These are phyloP conservation scores for Sporodiniella umbellata DNA, from an alignment of 371 early-diverging fungal genomes.

Conservation along the genomic window DNA sequence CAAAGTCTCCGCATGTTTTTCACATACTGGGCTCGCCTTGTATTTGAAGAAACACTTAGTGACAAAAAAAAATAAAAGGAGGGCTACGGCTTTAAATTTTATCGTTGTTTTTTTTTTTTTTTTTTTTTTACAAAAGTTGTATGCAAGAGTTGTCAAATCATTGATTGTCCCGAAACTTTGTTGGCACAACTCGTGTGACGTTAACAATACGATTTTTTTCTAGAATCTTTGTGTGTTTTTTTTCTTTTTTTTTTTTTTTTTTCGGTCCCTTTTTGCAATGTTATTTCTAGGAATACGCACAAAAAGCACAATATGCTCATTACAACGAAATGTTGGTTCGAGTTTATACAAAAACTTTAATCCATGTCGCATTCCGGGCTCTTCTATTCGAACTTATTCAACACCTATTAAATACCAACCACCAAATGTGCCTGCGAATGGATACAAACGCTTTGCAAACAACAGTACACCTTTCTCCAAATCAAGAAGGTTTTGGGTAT, in stretches of 20 bases:
- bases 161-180: no score
- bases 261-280: background rate
- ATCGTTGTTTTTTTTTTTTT: no score
- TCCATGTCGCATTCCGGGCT: background rate
- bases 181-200: background rate
- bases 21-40: no score
- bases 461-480: conserved; percentile 24
- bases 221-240: background rate
- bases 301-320: background rate
- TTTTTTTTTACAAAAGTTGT: no score
- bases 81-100: no score
- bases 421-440: background rate
- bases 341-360: background rate
- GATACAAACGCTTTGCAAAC: conserved; percentile 32
- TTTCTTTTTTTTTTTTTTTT: background rate
- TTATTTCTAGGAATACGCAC: background rate
- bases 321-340: background rate
- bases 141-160: no score
- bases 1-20: no score
- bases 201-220: background rate
- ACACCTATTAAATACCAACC: conserved; percentile 4
- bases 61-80: no score
- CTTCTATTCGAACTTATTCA: background rate
- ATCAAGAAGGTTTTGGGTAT: conserved; percentile 34
- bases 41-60: no score